phyloP scores from a whole-genome alignment of 768 basidiomycete species.

The Candolleomyces efflorescens region DNA sequence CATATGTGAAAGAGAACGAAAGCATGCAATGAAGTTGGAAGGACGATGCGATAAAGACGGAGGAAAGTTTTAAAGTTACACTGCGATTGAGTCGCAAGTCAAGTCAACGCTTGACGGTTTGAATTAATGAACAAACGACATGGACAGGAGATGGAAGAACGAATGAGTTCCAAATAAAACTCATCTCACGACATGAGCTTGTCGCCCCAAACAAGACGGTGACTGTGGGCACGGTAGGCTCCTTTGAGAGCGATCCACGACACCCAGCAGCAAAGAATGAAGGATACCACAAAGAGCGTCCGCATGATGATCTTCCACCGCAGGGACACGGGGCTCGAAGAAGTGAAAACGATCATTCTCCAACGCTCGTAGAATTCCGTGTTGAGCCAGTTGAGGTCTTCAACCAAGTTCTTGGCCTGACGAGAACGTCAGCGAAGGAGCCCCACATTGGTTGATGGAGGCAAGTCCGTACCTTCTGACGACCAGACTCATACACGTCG shows the following conservation, averaged over 20 bases:
- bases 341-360: conserved; percentile 70
- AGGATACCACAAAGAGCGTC: conserved; percentile 49
- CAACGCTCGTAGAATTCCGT: conserved; percentile 75
- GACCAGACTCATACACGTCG: conserved; percentile 67
- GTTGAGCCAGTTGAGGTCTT: conserved; percentile 69
- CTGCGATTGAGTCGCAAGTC: neutral
- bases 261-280: conserved; percentile 56
- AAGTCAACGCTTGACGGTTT: neutral
- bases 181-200: conserved; percentile 61
- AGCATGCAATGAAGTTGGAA: too few relatives aligned
- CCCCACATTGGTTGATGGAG: neutral
- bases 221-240: conserved; percentile 69
- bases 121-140: neutral
- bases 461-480: conserved; percentile 47
- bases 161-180: neutral
- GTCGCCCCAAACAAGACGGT: conserved; percentile 77
- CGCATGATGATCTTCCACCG: conserved; percentile 67
- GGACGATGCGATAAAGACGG: too few relatives aligned
- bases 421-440: conserved; percentile 1
- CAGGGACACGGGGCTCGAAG: conserved; percentile 66
- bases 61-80: too few relatives aligned
- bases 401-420: conserved; percentile 64
- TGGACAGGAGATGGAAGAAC: neutral
- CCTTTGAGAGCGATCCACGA: conserved; percentile 60
- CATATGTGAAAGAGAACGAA: too few relatives aligned